Evolutionary conservation across 192 early-diverging fungal genomes (phyloP), one percentile per base, ranked within the genome.

Genomic region (Coemansia sp.): DNA sequence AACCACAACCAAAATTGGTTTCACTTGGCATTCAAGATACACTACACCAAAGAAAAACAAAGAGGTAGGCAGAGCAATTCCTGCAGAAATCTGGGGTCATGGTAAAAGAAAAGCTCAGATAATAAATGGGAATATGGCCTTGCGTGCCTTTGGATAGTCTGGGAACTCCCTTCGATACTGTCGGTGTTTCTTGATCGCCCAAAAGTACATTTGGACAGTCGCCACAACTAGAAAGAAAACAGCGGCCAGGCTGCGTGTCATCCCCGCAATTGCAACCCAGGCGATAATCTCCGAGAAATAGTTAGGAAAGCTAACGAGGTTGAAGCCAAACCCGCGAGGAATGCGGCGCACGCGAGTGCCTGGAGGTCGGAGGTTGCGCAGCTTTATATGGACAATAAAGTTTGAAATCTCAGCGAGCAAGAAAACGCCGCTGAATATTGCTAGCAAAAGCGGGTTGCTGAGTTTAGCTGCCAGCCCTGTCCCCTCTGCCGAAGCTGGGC

Each of bases 181-280:
- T 65, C 87, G 87, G 84, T 96, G 94, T 85, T 98, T 98, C 87
- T 98, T 98, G 70, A 95, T 65, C 4, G 96, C 96, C 96, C 96
- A 98, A 8, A 91, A 25, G 65, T 91, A 92, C 95, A 97, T 97
- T 77, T 96, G 89, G 56, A 80, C 90, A n/a, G 85, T 82, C 31
- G 87, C 88, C 57, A 90, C 87, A 30, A 86, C 75, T 57, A 88
- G 84, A 67, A 93, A 92, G 32, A 91, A 64, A 55, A 87, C 73
- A 8, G 87, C 85, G 54, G 86, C 85, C 67, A 80, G 68, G 51
- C 87, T 89, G 66, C 90, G 88, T 21, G 92, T 93, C 70, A 97
- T 73, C 53, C 85, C 70, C 25, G 86, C 78, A 59, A 96, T 70
- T 39, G 87, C 85, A 20, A 87, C 69, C 96, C 96, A 98, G 21